phyloP scores from a whole-genome alignment of 1,139 yeast species.

The Sugiyamaella novakii region DNA sequence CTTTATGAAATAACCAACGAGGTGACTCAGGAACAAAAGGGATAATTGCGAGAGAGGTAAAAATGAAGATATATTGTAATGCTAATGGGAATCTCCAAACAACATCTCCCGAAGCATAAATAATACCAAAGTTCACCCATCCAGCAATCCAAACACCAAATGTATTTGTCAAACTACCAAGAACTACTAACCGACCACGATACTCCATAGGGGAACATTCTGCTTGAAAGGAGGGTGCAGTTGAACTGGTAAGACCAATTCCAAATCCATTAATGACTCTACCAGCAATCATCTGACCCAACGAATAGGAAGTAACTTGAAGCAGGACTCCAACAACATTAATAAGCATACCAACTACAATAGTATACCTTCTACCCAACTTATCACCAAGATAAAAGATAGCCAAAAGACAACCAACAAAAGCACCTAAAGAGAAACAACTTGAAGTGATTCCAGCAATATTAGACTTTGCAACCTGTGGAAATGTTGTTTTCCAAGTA shows the following conservation, averaged over 20 bases:
- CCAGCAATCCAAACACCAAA: constrained; percentile 22
- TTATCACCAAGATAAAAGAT: constrained; percentile 20
- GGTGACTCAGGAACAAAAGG: constrained; percentile 72
- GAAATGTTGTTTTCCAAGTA: constrained; percentile 20
- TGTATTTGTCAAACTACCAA: constrained; percentile 19
- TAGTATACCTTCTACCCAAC: constrained; percentile 22
- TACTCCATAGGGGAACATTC: constrained; percentile 27
- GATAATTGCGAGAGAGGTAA: constrained; percentile 51
- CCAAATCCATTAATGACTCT: constrained; percentile 56
- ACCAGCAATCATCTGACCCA: constrained; percentile 56
- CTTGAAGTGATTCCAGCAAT: constrained; percentile 24
- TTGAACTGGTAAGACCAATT: constrained; percentile 28
- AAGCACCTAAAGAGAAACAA: constrained; percentile 26
- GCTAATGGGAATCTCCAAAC: constrained; percentile 71
- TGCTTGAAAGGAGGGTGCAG: constrained; percentile 29
- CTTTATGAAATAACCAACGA: constrained; percentile 61
- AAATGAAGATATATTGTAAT: constrained; percentile 64
- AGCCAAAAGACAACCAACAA: constrained; percentile 21
- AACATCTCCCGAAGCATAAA: constrained; percentile 18
- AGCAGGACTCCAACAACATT: constrained; percentile 48
- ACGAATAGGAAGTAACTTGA: constrained; percentile 14
- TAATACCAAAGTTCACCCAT: constrained; percentile 25
- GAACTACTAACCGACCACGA: constrained; percentile 26
- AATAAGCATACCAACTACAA: constrained; percentile 45
- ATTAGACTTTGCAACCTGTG: constrained; percentile 19